phyloP scores from a whole-genome alignment of 2,329 filamentous ascomycete species.

The Neoscytalidium dimidiatum region DNA sequence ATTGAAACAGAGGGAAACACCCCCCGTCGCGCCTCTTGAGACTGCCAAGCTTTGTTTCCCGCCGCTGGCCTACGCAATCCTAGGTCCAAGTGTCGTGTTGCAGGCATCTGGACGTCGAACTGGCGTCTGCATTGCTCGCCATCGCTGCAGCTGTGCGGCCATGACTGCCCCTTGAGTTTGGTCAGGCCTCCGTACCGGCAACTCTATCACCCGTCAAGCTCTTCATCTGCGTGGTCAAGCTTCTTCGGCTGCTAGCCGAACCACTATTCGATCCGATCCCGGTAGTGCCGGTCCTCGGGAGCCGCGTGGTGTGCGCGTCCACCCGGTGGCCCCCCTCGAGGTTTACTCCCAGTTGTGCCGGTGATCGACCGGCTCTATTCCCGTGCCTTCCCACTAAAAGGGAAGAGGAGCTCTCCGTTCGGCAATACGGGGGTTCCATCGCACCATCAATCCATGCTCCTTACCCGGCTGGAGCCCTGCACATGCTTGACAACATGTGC shows the following conservation, averaged over 20 bases:
- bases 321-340: neutral
- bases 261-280: neutral
- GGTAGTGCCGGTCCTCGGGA: neutral
- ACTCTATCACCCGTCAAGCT: neutral
- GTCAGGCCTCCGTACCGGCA: neutral
- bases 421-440: neutral
- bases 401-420: neutral
- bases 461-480: neutral
- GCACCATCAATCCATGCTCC: neutral
- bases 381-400: neutral
- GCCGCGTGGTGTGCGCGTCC: neutral
- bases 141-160: neutral
- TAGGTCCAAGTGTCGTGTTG: neutral
- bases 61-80: neutral
- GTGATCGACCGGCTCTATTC: constrained; percentile 1
- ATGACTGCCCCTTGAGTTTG: neutral
- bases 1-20: neutral
- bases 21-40: neutral
- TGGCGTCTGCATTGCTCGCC: neutral
- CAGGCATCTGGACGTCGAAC: neutral
- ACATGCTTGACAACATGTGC: neutral
- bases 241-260: neutral
- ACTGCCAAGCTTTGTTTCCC: constrained; percentile 10
- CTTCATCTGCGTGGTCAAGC: neutral
- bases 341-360: neutral